Evolutionary conservation across 257 asterid genomes (phyloP).

Genomic region (Nyctanthes arbortristis): DNA sequence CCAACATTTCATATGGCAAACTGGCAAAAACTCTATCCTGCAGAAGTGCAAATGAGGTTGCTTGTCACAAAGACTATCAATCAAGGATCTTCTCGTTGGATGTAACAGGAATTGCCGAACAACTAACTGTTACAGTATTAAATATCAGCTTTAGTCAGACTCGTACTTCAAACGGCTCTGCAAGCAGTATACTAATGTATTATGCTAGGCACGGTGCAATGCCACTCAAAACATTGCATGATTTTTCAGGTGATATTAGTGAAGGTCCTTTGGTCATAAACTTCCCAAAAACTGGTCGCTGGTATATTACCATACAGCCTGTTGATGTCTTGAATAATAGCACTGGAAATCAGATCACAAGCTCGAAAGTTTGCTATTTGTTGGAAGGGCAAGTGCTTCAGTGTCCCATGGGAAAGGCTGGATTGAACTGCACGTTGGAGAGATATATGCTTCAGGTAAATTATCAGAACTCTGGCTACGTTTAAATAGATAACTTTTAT

Average conservation of each 20-base stretch:
- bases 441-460: conserved; percentile 79
- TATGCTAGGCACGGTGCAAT: conserved; percentile 66
- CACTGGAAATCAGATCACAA: conserved; percentile 24
- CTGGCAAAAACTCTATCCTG: conserved; percentile 49
- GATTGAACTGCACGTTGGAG: conserved; percentile 76
- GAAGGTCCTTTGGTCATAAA: conserved; percentile 59
- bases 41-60: conserved; percentile 46
- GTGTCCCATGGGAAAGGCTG: conserved; percentile 81
- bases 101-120: conserved; percentile 60
- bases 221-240: conserved; percentile 56
- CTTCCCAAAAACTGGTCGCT: conserved; percentile 75
- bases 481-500: neutral
- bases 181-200: conserved; percentile 46
- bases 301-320: conserved; percentile 70
- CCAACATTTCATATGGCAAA: conserved; percentile 24
- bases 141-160: conserved; percentile 45
- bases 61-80: conserved; percentile 52
- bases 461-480: conserved; percentile 9
- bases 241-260: conserved; percentile 70
- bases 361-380: conserved; percentile 54
- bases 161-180: conserved; percentile 39
- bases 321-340: conserved; percentile 41
- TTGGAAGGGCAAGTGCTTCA: conserved; percentile 66
- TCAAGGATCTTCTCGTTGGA: conserved; percentile 56
- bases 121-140: conserved; percentile 51